Conservation (phyloP, 345 rosid genomes). For the Lepidium didymum region DNA sequence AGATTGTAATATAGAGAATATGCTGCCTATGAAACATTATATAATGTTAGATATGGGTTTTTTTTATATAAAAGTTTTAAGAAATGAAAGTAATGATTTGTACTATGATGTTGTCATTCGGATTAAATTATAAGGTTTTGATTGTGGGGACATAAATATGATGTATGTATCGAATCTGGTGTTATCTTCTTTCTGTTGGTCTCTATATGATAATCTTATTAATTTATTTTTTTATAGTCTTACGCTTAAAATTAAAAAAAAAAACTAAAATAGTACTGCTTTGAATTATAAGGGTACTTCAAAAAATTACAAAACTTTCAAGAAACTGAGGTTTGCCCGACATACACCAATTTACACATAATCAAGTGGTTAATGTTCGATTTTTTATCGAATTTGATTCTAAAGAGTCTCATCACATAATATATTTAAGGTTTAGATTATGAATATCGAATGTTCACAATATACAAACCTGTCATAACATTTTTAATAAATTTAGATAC, state of each 20-base stretch:
- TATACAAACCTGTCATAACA: too few relatives aligned
- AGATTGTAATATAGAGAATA: constrained; percentile 15
- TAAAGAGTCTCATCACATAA: too few relatives aligned
- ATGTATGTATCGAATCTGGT: constrained; percentile 16
- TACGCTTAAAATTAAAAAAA: neutral
- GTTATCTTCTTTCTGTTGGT: neutral
- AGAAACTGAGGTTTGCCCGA: neutral
- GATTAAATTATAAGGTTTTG: neutral
- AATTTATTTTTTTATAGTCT: neutral
- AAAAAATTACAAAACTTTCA: neutral
- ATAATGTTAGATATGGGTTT: neutral
- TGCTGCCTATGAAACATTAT: constrained; percentile 9
- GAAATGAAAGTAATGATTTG: constrained; percentile 3
- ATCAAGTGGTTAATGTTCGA: too few relatives aligned
- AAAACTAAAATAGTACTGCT: neutral
- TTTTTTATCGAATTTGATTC: too few relatives aligned
- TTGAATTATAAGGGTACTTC: neutral
- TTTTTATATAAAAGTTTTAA: neutral
- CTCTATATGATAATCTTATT: neutral
- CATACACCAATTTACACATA: neutral
- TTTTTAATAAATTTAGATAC: too few relatives aligned
- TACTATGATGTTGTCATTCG: constrained; percentile 24
- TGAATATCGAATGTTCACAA: too few relatives aligned
- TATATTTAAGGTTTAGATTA: too few relatives aligned
- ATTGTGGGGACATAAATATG: constrained; percentile 26